Conservation (phyloP, 148 eudicot genomes). For the Persicaria maculosa region DNA sequence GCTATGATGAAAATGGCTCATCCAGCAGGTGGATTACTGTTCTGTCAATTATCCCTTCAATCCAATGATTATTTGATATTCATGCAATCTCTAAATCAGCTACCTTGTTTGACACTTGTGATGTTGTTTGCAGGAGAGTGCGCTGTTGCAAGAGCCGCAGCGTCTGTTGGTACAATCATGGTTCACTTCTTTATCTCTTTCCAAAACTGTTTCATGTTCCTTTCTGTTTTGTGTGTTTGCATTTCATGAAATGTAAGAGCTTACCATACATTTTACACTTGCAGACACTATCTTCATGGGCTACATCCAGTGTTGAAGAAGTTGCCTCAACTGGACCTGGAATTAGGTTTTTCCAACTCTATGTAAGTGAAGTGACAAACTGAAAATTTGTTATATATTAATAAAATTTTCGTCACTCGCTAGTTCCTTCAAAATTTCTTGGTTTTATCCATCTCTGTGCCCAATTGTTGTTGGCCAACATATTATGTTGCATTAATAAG, state of each 20-base stretch:
- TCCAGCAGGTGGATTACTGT: conserved; percentile 47
- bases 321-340: conserved; percentile 85
- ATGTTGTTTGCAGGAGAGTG: conserved; percentile 53
- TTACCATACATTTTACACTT: conserved; percentile 7
- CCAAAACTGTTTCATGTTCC: background rate
- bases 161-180: conserved; percentile 87
- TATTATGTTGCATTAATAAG: background rate
- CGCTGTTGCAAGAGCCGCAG: conserved; percentile 85
- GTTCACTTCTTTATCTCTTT: conserved; percentile 18
- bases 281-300: conserved; percentile 75
- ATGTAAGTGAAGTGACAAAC: conserved; percentile 42
- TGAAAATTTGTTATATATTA: background rate
- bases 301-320: conserved; percentile 85
- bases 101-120: background rate
- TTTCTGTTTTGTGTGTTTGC: background rate
- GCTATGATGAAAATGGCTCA: conserved; percentile 97
- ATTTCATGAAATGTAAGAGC: background rate
- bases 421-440: background rate
- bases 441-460: background rate
- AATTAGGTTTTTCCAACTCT: conserved; percentile 79
- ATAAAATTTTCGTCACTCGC: background rate
- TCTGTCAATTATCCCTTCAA: background rate
- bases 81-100: background rate
- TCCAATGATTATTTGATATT: background rate
- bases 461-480: background rate